Evolutionary conservation across 2,329 filamentous ascomycete species (phyloP).

Genomic region (Penicillium sp.): DNA sequence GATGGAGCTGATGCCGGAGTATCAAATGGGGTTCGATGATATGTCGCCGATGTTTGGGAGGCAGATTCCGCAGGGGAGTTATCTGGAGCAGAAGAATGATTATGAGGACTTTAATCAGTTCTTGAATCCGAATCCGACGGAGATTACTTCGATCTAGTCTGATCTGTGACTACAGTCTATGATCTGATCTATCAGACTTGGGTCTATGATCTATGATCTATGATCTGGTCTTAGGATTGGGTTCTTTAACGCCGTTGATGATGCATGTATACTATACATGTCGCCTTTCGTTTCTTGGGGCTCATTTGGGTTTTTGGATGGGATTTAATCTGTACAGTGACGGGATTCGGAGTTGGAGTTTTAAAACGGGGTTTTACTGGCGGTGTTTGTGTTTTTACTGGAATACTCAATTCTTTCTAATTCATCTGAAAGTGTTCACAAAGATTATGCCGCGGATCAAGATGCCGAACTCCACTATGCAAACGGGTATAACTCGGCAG

Average conservation of each 20-base stretch:
- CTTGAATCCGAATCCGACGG: constrained; percentile 40
- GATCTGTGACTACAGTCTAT: too few relatives aligned
- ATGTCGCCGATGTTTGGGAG: constrained; percentile 40
- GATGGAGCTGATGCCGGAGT: constrained; percentile 38
- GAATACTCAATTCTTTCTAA: constrained; percentile 2
- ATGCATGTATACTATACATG: constrained; percentile 39
- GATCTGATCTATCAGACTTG: too few relatives aligned
- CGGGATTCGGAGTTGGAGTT: constrained; percentile 16
- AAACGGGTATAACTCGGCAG: too few relatives aligned
- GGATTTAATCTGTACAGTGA: constrained; percentile 27
- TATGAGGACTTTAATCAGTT: constrained; percentile 46
- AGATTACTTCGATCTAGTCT: constrained; percentile 38
- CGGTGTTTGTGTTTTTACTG: constrained; percentile 7
- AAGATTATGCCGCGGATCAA: constrained; percentile 11
- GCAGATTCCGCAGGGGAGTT: constrained; percentile 31
- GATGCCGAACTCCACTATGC: constrained; percentile 14
- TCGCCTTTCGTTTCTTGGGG: constrained; percentile 10
- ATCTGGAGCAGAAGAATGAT: constrained; percentile 35
- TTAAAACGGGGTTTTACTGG: constrained; percentile 19
- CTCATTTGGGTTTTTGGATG: neutral
- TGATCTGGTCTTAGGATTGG: neutral
- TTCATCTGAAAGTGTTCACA: constrained; percentile 2
- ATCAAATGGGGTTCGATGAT: constrained; percentile 38
- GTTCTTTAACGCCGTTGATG: constrained; percentile 30
- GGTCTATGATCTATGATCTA: too few relatives aligned